These are phyloP conservation scores for Carex littledalei DNA, from an alignment of 176 grass and related monocot genomes.

Conservation along the genomic window DNA sequence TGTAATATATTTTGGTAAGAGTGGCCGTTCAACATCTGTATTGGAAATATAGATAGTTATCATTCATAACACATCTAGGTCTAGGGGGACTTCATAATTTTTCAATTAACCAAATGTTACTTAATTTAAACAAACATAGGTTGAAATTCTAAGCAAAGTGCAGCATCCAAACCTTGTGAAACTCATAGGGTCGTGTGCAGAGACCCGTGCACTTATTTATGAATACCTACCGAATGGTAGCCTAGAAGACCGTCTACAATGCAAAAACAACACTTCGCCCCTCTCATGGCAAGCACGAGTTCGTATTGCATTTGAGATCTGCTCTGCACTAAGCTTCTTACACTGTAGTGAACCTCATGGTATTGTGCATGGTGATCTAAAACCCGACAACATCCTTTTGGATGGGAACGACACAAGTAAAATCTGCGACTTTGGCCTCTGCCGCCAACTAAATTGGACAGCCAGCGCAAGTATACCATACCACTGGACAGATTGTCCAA, in stretches of 20 bases:
- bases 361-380: constrained; percentile 50
- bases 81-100: no score
- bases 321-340: constrained; percentile 47
- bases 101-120: no score
- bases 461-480: constrained; percentile 1
- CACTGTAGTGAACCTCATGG: constrained; percentile 36
- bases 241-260: constrained; percentile 35
- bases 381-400: constrained; percentile 46
- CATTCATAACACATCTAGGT: no score
- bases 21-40: no score
- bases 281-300: constrained; percentile 44
- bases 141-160: background rate
- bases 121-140: background rate
- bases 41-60: no score
- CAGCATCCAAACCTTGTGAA: constrained; percentile 33
- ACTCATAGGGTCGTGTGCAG: constrained; percentile 29
- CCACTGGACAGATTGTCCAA: constrained; percentile 20
- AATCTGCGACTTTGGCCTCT: constrained; percentile 40
- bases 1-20: no score
- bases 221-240: constrained; percentile 42
- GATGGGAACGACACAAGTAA: constrained; percentile 39
- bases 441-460: constrained; percentile 29
- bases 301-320: constrained; percentile 36
- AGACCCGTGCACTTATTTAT: constrained; percentile 34
- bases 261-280: constrained; percentile 13